These are phyloP conservation scores for Chaetomiaceae sp. DNA, from an alignment of 2,329 filamentous ascomycete genomes.

Conservation along the genomic window DNA sequence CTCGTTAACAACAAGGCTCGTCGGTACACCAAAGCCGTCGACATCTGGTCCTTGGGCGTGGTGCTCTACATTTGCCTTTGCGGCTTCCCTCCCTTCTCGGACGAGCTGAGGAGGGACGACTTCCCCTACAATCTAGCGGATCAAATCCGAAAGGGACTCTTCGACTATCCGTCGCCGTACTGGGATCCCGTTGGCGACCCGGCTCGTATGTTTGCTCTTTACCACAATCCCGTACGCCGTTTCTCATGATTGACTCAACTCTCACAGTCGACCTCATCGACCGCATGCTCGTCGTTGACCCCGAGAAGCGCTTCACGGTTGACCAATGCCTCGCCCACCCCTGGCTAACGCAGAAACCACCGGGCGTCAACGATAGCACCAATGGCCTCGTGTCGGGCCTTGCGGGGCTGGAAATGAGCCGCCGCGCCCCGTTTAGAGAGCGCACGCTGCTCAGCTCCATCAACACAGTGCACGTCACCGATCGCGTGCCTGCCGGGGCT, in stretches of 20 bases:
- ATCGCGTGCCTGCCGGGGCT: slow-evolving; percentile 50
- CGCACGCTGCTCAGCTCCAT: slow-evolving; percentile 79
- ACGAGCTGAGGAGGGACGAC: slow-evolving; percentile 76
- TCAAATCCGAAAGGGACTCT: slow-evolving; percentile 83
- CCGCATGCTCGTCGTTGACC: slow-evolving; percentile 85
- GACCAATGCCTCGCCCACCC: slow-evolving; percentile 89
- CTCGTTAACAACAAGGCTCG: slow-evolving; percentile 75
- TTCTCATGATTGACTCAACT: slow-evolving; percentile 17
- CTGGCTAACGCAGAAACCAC: slow-evolving; percentile 66
- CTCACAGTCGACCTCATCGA: slow-evolving; percentile 78
- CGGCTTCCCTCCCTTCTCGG: slow-evolving; percentile 94
- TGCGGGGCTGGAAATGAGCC: slow-evolving; percentile 74
- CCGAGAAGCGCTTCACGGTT: slow-evolving; percentile 76
- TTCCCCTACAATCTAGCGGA: slow-evolving; percentile 84
- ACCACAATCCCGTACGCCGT: neutral
- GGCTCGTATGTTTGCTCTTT: slow-evolving; percentile 52
- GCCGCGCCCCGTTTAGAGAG: slow-evolving; percentile 74
- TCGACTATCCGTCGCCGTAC: slow-evolving; percentile 94
- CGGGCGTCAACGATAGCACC: slow-evolving; percentile 75
- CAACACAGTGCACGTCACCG: slow-evolving; percentile 63
- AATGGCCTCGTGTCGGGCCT: slow-evolving; percentile 89
- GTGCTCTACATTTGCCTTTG: slow-evolving; percentile 96
- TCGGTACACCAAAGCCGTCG: slow-evolving; percentile 90
- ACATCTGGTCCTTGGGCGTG: slow-evolving; percentile 96
- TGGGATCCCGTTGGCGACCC: slow-evolving; percentile 87